Base-by-base conservation (phyloP, 1,139 yeast genomes). In the Kodamaea sp. region DNA sequence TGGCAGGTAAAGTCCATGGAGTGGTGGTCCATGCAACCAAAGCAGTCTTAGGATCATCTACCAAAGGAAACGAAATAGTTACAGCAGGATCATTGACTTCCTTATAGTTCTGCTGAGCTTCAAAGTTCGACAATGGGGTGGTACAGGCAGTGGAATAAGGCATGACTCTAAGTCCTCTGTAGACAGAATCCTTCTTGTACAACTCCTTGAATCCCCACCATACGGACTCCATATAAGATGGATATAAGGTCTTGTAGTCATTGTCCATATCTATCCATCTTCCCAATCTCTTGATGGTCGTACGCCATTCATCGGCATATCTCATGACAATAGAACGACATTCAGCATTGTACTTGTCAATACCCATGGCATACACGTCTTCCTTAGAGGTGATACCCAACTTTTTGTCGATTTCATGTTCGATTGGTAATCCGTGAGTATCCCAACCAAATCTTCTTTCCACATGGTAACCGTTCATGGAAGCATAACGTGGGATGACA, bases 371-470 rank as follows among this genome's bases (percentile, higher is more conserved):
- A 83, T 88, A 80, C 37, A 92, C 98, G 56, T 94, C 98, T 35
- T 86, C 92, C 63, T 90, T 92, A 51, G 95, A 86, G 39, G 86
- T 83, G 65, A 92, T 88, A 27, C 95, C 95, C 51, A 92, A 77
- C 59, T 87, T 86, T 83, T 92, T 92, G 85, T 92, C 99, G 51
- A 92, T 92, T 63, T 90, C 97, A 63, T 92, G 96, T 69, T 92
- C 99, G 38, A 92, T 90, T 32, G 99, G 99, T 49, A 92, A 80
- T 38, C 99, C 99, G 61, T 92, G 99, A 37, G 98, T 92, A 66
- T 92, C 99, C 99, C 99, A 92, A 42, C 99, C 99, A 48, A 94
- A 92, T 56, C 97, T 79, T 69, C 99, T 86, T 65, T 87, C 96
- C 29, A 92, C 98, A 52, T 85, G 87, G 64, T 79, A 84, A 12